A percentile compares a stretch with the other conserved stretches of the same genome.
phyloP scores from a whole-genome alignment of 805 yeast species.

The Kregervanrija pseudodelftensis region DNA sequence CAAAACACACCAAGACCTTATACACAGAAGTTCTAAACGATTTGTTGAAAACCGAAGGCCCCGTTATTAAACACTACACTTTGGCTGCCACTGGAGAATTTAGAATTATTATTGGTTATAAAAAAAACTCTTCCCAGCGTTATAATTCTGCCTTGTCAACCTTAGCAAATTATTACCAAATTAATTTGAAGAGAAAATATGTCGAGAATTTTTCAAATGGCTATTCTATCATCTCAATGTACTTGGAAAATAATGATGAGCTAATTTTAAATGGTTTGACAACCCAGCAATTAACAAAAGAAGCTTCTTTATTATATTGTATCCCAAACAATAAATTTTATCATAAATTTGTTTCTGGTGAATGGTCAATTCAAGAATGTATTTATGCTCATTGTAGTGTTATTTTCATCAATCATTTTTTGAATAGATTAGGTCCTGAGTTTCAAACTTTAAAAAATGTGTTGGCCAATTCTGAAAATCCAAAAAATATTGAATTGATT shows the following conservation, averaged over 20 bases:
- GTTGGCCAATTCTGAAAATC: constrained; percentile 54
- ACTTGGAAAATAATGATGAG: constrained; percentile 58
- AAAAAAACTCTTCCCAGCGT: constrained; percentile 75
- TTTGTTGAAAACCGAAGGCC: constrained; percentile 76
- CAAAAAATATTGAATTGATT: constrained; percentile 69
- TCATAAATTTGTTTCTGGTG: constrained; percentile 61
- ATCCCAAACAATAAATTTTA: constrained; percentile 83
- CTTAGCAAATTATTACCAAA: constrained; percentile 81
- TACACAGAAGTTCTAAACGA: constrained; percentile 67
- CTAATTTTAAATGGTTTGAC: constrained; percentile 37
- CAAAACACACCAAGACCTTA: constrained; percentile 69
- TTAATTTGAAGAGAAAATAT: constrained; percentile 80
- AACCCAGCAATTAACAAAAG: constrained; percentile 84
- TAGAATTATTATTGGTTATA: constrained; percentile 82
- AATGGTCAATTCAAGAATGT: constrained; percentile 87
- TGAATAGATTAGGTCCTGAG: constrained; percentile 90
- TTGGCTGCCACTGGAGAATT: constrained; percentile 76
- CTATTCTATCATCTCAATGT: constrained; percentile 77
- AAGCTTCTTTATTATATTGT: constrained; percentile 86
- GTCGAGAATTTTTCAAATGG: constrained; percentile 93
- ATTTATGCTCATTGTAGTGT: constrained; percentile 92
- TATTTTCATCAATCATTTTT: constrained; percentile 87
- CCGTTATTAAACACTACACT: constrained; percentile 83
- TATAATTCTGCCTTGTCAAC: constrained; percentile 83
- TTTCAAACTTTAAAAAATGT: constrained; percentile 55